A percentile compares a stretch with the other conserved stretches of the same genome.
phyloP scores from a whole-genome alignment of 768 basidiomycete genomes.

The Paxillus rubicundulus region DNA sequence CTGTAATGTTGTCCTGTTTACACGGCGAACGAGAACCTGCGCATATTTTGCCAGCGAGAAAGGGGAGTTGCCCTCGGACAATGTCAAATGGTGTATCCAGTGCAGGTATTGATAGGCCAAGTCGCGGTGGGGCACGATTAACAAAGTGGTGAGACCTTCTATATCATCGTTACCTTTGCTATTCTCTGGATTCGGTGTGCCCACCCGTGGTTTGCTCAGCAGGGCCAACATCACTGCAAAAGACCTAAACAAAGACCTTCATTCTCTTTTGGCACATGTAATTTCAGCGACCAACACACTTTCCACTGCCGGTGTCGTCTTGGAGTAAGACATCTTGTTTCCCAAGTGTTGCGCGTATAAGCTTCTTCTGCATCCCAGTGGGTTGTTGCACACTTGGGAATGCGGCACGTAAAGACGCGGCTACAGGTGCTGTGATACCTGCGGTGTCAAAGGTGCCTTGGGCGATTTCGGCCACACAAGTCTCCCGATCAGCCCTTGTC shows the following conservation, averaged over 20 bases:
- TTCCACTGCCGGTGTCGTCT: conserved; percentile 76
- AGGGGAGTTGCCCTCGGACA: conserved; percentile 28
- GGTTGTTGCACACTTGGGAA: conserved; percentile 62
- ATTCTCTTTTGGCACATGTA: not conserved
- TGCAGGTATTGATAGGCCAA: conserved; percentile 63
- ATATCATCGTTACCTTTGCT: conserved; percentile 17
- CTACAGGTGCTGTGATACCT: conserved; percentile 50
- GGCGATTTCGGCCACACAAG: not conserved
- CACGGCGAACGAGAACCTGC: conserved; percentile 60
- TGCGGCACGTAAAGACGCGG: conserved; percentile 48
- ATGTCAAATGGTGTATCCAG: conserved; percentile 59
- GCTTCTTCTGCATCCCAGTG: conserved; percentile 55
- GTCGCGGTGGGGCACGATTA: conserved; percentile 73
- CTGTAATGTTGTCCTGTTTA: conserved; percentile 25
- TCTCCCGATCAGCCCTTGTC: conserved; percentile 3
- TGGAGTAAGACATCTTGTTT: conserved; percentile 63
- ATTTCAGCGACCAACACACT: conserved; percentile 44
- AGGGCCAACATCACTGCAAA: conserved; percentile 68
- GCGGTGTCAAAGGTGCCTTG: conserved; percentile 45
- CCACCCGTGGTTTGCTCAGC: conserved; percentile 51
- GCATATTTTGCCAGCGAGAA: conserved; percentile 43
- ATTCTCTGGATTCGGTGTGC: conserved; percentile 12
- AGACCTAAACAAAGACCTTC: conserved; percentile 44
- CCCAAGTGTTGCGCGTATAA: conserved; percentile 59
- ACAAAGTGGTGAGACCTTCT: conserved; percentile 47